Evolutionary conservation across 192 early-diverging fungal species (phyloP), one percentile per base, ranked within the genome.

Genomic region (Neocallimastix lanati): DNA sequence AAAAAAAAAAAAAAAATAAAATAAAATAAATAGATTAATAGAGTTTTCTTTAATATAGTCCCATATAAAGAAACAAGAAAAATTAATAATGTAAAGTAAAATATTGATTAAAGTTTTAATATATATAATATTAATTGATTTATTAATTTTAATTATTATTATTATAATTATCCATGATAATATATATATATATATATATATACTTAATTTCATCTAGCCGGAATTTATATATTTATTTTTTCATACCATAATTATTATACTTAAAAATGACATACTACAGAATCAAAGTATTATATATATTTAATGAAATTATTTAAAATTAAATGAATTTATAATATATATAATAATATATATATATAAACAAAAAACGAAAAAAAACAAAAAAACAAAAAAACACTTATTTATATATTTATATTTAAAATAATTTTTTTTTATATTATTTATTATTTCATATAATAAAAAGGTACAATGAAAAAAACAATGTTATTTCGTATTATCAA

Each of bases 61-160:
- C 9, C 2, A 2, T 77, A 29, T 78, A 82, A n/a, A 81, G 79
- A 37, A 29, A 40, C 76, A 28, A 30, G 36, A 78, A 30, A 30
- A 30, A 28, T 76, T 84, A 79, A 29, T 76, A 81, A 13, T n/a
- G 81, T 40, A 83, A n/a, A n/a, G n/a, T n/a, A n/a, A n/a, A n/a
- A n/a, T n/a, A n/a, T n/a, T n/a, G n/a, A n/a, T n/a, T n/a, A n/a
- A n/a, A n/a, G n/a, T n/a, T n/a, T n/a, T n/a, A n/a, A n/a, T n/a
- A n/a, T n/a, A n/a, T n/a, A n/a, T n/a, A n/a, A n/a, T n/a, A n/a
- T n/a, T n/a, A n/a, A n/a, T n/a, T n/a, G n/a, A n/a, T n/a, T n/a
- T n/a, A n/a, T n/a, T n/a, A n/a, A n/a, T n/a, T n/a, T n/a, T n/a
- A n/a, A n/a, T n/a, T n/a, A n/a, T n/a, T n/a, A n/a, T n/a, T n/a